Conservation (phyloP, 2,329 filamentous ascomycete genomes). For the Fusarium decemcellulare region DNA sequence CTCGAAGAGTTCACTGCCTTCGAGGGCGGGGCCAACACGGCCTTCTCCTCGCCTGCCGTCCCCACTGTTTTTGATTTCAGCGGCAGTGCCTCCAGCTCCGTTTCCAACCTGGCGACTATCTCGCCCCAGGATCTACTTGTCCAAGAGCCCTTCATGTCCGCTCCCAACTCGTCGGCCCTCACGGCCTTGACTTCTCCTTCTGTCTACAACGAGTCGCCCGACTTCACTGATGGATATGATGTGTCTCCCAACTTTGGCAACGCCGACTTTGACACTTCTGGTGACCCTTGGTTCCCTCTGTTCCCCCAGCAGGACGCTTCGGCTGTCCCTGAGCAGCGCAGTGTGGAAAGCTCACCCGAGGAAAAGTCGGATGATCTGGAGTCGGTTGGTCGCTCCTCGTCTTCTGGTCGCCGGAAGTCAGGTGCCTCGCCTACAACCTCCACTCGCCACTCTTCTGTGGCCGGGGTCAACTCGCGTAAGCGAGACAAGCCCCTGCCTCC, state of each 20-base stretch:
- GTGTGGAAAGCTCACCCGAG: constrained; percentile 59
- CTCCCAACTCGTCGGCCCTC: constrained; percentile 85
- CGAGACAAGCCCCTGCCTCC: constrained; percentile 86
- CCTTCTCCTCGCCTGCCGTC: constrained; percentile 68
- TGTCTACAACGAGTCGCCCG: constrained; percentile 83
- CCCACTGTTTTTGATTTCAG: constrained; percentile 66
- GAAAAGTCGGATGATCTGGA: constrained; percentile 65
- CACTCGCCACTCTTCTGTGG: constrained; percentile 75
- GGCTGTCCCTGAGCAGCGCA: constrained; percentile 44
- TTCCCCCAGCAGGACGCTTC: constrained; percentile 71
- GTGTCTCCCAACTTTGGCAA: constrained; percentile 82
- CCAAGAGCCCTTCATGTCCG: constrained; percentile 78
- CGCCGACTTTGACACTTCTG: constrained; percentile 67
- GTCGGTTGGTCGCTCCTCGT: constrained; percentile 55
- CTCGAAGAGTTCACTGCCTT: constrained; percentile 72
- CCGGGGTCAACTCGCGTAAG: constrained; percentile 80
- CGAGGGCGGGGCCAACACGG: constrained; percentile 65
- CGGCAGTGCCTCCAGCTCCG: constrained; percentile 63
- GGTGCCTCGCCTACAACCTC: constrained; percentile 59
- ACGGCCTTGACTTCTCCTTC: constrained; percentile 90
- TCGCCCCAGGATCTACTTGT: constrained; percentile 87
- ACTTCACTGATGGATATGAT: constrained; percentile 77
- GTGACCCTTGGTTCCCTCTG: constrained; percentile 79
- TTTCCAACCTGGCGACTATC: constrained; percentile 76
- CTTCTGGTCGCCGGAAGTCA: constrained; percentile 62